These are phyloP conservation scores for Fusarium virguliforme DNA, from an alignment of 2,329 filamentous ascomycete genomes.

Conservation along the genomic window DNA sequence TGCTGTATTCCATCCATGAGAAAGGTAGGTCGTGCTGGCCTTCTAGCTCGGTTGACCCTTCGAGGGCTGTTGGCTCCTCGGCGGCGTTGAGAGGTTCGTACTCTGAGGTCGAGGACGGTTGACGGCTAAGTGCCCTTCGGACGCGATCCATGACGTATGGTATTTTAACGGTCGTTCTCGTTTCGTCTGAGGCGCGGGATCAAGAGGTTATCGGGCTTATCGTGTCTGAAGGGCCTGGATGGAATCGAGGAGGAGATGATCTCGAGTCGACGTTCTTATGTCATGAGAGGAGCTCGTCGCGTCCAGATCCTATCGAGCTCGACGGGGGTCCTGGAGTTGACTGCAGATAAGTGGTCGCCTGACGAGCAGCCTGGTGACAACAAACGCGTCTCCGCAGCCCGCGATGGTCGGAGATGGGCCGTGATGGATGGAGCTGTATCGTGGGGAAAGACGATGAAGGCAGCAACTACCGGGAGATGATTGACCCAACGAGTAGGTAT, in stretches of 20 bases:
- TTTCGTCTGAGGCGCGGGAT: conserved; percentile 9
- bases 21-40: conserved; percentile 70
- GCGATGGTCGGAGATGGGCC: conserved; percentile 10
- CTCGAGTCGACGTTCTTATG: conserved; percentile 23
- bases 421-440: conserved; percentile 16
- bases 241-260: conserved; percentile 10
- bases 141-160: conserved; percentile 50
- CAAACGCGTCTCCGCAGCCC: conserved; percentile 17
- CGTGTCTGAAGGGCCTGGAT: conserved; percentile 1
- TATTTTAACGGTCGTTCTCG: background rate
- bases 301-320: conserved; percentile 16
- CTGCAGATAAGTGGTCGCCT: conserved; percentile 26
- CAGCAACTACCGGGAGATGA: conserved; percentile 36
- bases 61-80: conserved; percentile 50
- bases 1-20: conserved; percentile 87
- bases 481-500: conserved; percentile 26
- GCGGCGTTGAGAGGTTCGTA: conserved; percentile 55
- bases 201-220: background rate
- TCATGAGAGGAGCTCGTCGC: conserved; percentile 28
- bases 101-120: conserved; percentile 48
- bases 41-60: conserved; percentile 51
- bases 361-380: conserved; percentile 20
- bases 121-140: conserved; percentile 47
- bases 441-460: conserved; percentile 38
- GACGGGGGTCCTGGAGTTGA: conserved; percentile 6